Conservation (phyloP, 805 yeast genomes). For the Lipomyces yamadae region DNA sequence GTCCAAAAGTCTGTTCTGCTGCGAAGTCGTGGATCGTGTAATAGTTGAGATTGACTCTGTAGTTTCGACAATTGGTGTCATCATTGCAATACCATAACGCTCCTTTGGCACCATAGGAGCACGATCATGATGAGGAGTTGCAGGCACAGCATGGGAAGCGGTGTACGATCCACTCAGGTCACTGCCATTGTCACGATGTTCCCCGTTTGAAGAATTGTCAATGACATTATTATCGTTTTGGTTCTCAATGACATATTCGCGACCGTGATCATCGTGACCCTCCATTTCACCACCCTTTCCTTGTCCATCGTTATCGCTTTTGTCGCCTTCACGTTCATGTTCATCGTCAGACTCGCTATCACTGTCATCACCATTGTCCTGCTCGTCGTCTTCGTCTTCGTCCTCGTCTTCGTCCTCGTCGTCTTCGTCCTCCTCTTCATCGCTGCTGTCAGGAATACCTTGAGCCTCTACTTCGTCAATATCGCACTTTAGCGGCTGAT, state of each 20-base stretch:
- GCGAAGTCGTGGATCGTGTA: constrained; percentile 13
- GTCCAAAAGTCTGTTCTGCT: background rate
- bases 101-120: constrained; percentile 14
- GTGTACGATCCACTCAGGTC: background rate
- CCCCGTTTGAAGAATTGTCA: background rate
- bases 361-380: constrained; percentile 28
- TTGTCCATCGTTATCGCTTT: constrained; percentile 12
- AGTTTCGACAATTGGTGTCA: constrained; percentile 45
- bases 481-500: constrained; percentile 52
- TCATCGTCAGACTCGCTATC: constrained; percentile 19
- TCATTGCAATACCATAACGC: constrained; percentile 32
- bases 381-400: constrained; percentile 29
- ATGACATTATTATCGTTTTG: background rate
- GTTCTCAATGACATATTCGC: background rate
- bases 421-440: constrained; percentile 39
- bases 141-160: constrained; percentile 17
- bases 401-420: constrained; percentile 38
- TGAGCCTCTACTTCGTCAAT: constrained; percentile 26
- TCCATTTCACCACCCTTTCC: background rate
- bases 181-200: background rate
- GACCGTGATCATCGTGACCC: background rate
- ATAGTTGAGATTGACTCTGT: constrained; percentile 38
- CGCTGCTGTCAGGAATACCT: constrained; percentile 24
- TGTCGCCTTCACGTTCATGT: constrained; percentile 15
- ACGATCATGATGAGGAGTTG: constrained; percentile 31